These are phyloP conservation scores for Primulina eburnea DNA, from an alignment of 257 asterid genomes.

Conservation along the genomic window DNA sequence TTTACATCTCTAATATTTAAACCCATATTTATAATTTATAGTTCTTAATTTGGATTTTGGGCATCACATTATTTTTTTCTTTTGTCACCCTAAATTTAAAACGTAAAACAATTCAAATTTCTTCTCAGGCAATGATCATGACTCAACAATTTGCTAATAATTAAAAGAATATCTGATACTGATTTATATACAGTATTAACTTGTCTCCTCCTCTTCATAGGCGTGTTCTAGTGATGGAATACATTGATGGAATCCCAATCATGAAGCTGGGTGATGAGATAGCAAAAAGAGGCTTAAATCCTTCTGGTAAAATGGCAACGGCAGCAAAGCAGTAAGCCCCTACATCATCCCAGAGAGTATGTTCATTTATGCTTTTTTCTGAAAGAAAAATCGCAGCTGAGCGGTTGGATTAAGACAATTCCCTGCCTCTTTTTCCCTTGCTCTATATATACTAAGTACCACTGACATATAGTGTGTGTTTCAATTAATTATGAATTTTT, in stretches of 20 bases:
- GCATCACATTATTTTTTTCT: neutral
- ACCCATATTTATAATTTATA: no score
- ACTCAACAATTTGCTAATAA: neutral
- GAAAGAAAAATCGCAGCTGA: neutral
- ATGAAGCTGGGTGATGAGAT: constrained; percentile 93
- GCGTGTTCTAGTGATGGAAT: constrained; percentile 93
- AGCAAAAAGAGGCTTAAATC: constrained; percentile 87
- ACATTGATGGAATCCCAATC: constrained; percentile 88
- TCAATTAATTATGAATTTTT: no score
- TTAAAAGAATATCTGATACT: neutral
- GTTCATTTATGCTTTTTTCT: constrained; percentile 27
- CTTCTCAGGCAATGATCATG: neutral
- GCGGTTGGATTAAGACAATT: neutral
- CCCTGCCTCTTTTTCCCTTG: neutral
- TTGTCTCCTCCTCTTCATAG: constrained; percentile 38
- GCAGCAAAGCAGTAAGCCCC: constrained; percentile 95
- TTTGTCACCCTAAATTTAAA: neutral
- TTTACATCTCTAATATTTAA: no score
- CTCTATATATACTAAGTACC: neutral
- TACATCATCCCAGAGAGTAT: constrained; percentile 45
- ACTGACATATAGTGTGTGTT: neutral
- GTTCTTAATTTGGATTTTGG: neutral
- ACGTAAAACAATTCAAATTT: neutral
- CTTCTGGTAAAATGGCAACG: constrained; percentile 81
- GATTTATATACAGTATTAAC: constrained; percentile 10